Base-by-base conservation (phyloP, 2,329 filamentous ascomycete genomes). In the Volutella citrinella region DNA sequence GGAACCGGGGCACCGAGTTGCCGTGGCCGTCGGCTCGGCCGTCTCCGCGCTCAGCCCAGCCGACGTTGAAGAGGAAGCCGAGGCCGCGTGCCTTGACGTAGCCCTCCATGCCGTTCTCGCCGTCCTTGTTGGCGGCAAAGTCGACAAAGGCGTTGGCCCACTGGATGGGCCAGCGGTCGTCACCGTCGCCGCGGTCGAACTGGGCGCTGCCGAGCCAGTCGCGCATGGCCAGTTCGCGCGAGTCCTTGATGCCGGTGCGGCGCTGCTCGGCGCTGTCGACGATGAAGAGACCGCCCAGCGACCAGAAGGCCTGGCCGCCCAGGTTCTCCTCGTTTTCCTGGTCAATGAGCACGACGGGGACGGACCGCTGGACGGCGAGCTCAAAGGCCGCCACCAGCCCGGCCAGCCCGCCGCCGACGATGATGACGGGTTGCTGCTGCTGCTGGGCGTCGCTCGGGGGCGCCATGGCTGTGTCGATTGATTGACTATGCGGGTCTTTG, bases 91-190 rank as follows among this genome's bases (percentile, higher is more conserved):
- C 65, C 46, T 72, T 74, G 42, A 80, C 65, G 39, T 81, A 82
- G 16, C 45, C 40, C 58, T 80, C 76, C 66, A 81, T 70, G 45
- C 71, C 73, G 48, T 76, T 72, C 7, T 36, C 37, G 16, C 37
- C 37, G 16, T 40, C 37, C 14, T 40, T 40, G 3, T 29, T 32
- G 3, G 71, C 57, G 2, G 78, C 76, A 52, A 82, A 81, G 56
- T 80, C 60, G 33, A 81, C 76, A 56, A 80, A 81, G 0, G 77
- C 77, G 52, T 77, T 69, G n/a, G 78, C 77, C 78, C 78, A 82
- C 30, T 65, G 60, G 8, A 70, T 66, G 24, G 77, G 76, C 77
- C 77, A 81, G 49, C 60, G 54, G 53, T 81, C 77, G 34, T 77
- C 69, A 6, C 37, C 29, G 16, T 54, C 48, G 12, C 71, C 66